These are phyloP conservation scores for Abrus precatorius DNA, from an alignment of 306 rosid genomes.

Conservation along the genomic window DNA sequence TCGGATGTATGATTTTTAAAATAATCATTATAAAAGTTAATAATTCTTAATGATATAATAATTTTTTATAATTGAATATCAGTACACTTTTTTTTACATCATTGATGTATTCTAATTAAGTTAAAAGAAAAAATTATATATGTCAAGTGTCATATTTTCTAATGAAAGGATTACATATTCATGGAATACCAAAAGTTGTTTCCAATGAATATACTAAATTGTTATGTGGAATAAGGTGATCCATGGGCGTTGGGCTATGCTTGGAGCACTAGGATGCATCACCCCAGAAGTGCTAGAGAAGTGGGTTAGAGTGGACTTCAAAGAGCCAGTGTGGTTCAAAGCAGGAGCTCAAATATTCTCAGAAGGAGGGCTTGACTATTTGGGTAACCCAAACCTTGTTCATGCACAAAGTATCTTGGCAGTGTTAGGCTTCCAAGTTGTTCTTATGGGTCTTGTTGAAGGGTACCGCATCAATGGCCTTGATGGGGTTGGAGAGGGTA, in stretches of 20 bases:
- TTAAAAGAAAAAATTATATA: neutral
- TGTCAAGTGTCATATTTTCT: neutral
- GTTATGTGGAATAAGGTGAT: conserved; percentile 63
- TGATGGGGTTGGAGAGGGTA: conserved; percentile 87
- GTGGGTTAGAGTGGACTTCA: conserved; percentile 80
- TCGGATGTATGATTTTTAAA: no score
- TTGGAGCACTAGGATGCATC: conserved; percentile 93
- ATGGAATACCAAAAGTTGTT: neutral
- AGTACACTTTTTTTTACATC: no score
- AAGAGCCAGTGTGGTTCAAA: conserved; percentile 96
- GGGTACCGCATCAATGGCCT: conserved; percentile 95
- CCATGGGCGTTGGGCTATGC: conserved; percentile 97
- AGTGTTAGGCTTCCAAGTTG: conserved; percentile 79
- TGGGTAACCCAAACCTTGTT: conserved; percentile 92
- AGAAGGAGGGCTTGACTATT: conserved; percentile 89
- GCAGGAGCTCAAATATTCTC: conserved; percentile 93
- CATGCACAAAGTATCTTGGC: conserved; percentile 95
- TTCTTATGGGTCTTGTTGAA: conserved; percentile 92
- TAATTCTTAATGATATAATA: no score
- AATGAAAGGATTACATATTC: neutral
- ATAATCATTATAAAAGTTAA: no score
- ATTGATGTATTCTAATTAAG: no score
- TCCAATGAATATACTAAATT: neutral
- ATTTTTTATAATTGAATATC: no score
- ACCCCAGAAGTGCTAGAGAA: conserved; percentile 86